A percentile compares a stretch with the other conserved stretches of the same genome.
phyloP scores from a whole-genome alignment of 805 yeast species.

The Schwanniomyces occidentalis region DNA sequence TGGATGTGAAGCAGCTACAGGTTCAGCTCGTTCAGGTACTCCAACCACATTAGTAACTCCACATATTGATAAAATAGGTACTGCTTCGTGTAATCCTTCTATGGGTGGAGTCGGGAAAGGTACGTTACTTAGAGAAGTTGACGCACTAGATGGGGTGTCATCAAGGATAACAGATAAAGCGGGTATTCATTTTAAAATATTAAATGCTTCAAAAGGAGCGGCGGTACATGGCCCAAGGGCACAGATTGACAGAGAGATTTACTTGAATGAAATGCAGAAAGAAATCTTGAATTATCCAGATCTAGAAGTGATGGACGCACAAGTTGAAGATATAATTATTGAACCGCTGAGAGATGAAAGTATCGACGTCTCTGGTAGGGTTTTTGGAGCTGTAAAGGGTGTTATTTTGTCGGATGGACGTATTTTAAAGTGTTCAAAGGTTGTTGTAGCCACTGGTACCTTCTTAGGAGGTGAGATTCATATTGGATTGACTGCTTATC shows the following conservation, averaged over 20 bases:
- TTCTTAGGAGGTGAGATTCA: constrained; percentile 94
- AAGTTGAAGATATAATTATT: constrained; percentile 82
- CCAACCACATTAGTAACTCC: constrained; percentile 78
- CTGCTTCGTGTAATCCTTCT: constrained; percentile 95
- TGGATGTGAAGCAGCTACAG: constrained; percentile 96
- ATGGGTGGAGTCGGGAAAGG: constrained; percentile 99
- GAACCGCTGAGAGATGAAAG: constrained; percentile 29
- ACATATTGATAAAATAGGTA: constrained; percentile 71
- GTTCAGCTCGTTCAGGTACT: constrained; percentile 83
- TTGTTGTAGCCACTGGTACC: constrained; percentile 94
- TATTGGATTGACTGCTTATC: constrained; percentile 74
- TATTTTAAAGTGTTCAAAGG: constrained; percentile 58
- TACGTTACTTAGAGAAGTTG: constrained; percentile 86
- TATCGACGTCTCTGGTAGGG: constrained; percentile 38
- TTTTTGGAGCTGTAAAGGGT: constrained; percentile 58
- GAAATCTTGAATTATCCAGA: constrained; percentile 57
- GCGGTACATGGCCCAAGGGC: constrained; percentile 99
- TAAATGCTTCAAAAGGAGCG: constrained; percentile 86
- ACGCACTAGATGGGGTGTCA: constrained; percentile 93
- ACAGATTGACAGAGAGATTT: constrained; percentile 86
- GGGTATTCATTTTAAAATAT: constrained; percentile 86
- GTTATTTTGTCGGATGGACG: constrained; percentile 70
- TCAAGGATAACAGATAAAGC: constrained; percentile 86
- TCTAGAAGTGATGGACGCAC: constrained; percentile 64
- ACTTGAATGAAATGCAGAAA: constrained; percentile 75